Percentiles rank a stretch among this genome's conserved stretches.
phyloP scores from a whole-genome alignment of 352 stramenopile species.

The Pythium inflatum region DNA sequence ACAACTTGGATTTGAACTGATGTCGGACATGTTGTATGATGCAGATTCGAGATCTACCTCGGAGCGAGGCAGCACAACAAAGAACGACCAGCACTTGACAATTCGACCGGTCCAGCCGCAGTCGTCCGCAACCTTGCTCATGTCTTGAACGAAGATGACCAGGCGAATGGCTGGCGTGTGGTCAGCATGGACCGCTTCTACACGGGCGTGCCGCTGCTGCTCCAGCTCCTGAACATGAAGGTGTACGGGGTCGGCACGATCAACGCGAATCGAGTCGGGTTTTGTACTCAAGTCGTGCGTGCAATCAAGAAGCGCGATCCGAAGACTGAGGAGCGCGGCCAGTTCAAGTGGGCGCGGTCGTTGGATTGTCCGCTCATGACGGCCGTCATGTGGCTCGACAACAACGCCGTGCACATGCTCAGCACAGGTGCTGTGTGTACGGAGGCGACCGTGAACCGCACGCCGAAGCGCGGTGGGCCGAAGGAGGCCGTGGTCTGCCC shows the following conservation, averaged over 20 bases:
- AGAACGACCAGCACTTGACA: constrained; percentile 13
- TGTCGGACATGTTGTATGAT: constrained; percentile 22
- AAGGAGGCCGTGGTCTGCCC: constrained; percentile 23
- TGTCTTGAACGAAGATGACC: background rate
- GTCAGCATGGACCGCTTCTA: constrained; percentile 38
- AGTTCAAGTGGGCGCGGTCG: constrained; percentile 21
- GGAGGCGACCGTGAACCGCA: constrained; percentile 20
- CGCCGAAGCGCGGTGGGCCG: constrained; percentile 19
- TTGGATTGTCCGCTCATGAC: constrained; percentile 25
- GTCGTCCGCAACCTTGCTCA: constrained; percentile 32
- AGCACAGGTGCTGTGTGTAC: constrained; percentile 23
- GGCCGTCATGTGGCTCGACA: constrained; percentile 32
- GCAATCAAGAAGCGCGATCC: constrained; percentile 17
- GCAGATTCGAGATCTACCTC: constrained; percentile 22
- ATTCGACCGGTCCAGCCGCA: constrained; percentile 25
- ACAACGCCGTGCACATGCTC: constrained; percentile 42
- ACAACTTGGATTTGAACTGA: background rate
- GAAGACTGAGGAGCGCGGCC: constrained; percentile 20
- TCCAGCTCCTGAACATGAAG: constrained; percentile 35
- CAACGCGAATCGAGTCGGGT: constrained; percentile 26
- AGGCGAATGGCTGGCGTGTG: background rate
- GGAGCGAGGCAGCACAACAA: constrained; percentile 11
- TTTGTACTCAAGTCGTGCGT: constrained; percentile 2
- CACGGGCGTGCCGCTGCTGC: constrained; percentile 12
- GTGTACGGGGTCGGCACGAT: constrained; percentile 38